A percentile compares a stretch with the other conserved stretches of the same genome.
Conservation (phyloP, 2,329 filamentous ascomycete genomes). For the Rosellinia necatrix region DNA sequence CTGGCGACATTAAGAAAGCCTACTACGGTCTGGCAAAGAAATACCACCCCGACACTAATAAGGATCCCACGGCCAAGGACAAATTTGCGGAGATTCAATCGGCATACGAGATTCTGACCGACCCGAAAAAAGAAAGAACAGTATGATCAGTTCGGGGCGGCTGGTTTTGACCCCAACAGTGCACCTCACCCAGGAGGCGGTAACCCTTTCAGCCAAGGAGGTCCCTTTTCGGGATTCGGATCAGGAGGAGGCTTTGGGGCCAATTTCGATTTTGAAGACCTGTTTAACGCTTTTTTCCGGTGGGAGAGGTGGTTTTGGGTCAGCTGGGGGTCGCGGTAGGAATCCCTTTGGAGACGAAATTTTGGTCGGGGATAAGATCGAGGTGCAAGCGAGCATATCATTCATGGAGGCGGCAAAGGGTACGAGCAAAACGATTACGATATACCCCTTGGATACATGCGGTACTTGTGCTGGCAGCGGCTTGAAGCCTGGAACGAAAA, state of each 20-base stretch:
- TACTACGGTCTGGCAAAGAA: constrained; percentile 98
- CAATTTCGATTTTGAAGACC: constrained; percentile 94
- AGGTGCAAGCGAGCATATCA: constrained; percentile 88
- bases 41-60: constrained; percentile 97
- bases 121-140: constrained; percentile 91
- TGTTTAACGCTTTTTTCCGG: constrained; percentile 86
- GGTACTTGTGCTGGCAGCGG: constrained; percentile 83
- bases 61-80: constrained; percentile 90
- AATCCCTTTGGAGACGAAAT: constrained; percentile 78
- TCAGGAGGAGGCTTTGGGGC: constrained; percentile 74
- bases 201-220: constrained; percentile 65
- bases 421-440: constrained; percentile 81
- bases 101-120: constrained; percentile 91
- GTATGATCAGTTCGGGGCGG: constrained; percentile 87
- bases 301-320: constrained; percentile 58
- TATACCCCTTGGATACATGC: constrained; percentile 81
- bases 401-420: constrained; percentile 98
- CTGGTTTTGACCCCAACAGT: constrained; percentile 81
- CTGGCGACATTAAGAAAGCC: constrained; percentile 93
- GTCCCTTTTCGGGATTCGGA: constrained; percentile 57
- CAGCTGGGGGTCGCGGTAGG: constrained; percentile 54
- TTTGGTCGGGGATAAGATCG: constrained; percentile 92
- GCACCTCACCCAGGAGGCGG: constrained; percentile 58
- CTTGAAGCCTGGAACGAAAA: constrained; percentile 78
- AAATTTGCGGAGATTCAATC: constrained; percentile 92